Conservation (phyloP, 805 yeast species). For the Cyberlindnera mycetangii region DNA sequence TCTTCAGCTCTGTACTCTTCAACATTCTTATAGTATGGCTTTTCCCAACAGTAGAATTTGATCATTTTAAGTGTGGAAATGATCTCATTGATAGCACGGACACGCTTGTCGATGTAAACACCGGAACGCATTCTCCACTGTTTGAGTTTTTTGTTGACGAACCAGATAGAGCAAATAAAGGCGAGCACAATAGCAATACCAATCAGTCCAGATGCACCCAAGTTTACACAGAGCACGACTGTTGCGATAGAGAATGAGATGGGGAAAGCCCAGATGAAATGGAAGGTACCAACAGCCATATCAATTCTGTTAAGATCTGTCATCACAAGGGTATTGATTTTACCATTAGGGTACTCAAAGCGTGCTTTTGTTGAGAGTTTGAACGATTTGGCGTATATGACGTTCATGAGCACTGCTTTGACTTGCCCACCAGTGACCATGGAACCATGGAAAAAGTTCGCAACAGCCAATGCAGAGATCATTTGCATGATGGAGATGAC, state of each 20-base stretch:
- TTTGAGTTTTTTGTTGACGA: constrained; percentile 50
- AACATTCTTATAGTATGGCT: constrained; percentile 62
- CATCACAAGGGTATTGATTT: constrained; percentile 73
- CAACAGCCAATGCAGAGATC: constrained; percentile 45
- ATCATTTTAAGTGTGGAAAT: constrained; percentile 76
- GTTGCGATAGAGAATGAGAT: constrained; percentile 60
- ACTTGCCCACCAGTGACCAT: constrained; percentile 67
- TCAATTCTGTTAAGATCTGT: constrained; percentile 82
- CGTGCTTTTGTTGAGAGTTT: constrained; percentile 54
- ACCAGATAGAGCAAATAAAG: constrained; percentile 38
- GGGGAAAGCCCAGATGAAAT: constrained; percentile 62
- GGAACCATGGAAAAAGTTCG: constrained; percentile 62
- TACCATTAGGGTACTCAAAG: constrained; percentile 61
- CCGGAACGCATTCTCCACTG: constrained; percentile 55
- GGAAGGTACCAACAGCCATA: constrained; percentile 67
- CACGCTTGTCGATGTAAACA: constrained; percentile 70
- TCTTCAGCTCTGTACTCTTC: constrained; percentile 57
- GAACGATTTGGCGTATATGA: constrained; percentile 67
- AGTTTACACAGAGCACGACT: constrained; percentile 58
- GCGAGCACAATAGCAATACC: constrained; percentile 61
- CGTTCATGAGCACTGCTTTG: constrained; percentile 68
- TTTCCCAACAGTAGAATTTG: constrained; percentile 91
- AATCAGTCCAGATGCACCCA: constrained; percentile 71
- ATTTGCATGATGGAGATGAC: constrained; percentile 61
- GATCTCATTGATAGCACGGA: constrained; percentile 73